Conservation (phyloP, 2,329 filamentous ascomycete species). For the Colletotrichum liriopes region DNA sequence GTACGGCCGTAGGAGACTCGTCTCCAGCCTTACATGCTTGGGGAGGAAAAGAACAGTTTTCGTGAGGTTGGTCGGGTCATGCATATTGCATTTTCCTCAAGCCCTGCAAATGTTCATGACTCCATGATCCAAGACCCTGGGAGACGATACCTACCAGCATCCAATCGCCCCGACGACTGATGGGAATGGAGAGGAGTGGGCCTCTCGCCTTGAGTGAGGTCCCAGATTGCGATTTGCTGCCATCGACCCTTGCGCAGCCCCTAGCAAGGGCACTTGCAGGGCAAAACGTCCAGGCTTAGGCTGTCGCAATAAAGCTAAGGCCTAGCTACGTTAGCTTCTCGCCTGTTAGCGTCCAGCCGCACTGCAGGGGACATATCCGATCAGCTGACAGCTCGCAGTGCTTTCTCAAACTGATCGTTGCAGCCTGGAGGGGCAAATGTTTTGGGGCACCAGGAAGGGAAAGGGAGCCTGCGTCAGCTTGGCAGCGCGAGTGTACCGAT, state of each 20-base stretch:
- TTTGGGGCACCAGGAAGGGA: background rate
- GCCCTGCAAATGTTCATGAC: background rate
- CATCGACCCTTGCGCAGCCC: background rate
- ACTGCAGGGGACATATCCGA: constrained; percentile 35
- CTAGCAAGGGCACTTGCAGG: constrained; percentile 1
- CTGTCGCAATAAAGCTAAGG: constrained; percentile 23
- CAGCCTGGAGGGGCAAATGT: constrained; percentile 8
- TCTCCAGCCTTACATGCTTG: background rate
- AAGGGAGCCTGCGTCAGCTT: background rate
- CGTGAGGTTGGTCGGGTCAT: constrained; percentile 1
- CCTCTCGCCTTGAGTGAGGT: background rate
- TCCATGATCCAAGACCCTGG: background rate
- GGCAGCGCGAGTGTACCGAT: background rate
- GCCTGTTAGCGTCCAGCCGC: constrained; percentile 36
- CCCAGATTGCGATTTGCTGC: background rate
- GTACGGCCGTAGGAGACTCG: constrained; percentile 18
- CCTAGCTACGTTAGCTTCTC: constrained; percentile 2
- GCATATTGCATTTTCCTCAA: background rate
- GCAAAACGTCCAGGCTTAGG: background rate
- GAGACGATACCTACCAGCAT: background rate
- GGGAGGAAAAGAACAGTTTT: background rate
- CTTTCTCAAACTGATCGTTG: background rate
- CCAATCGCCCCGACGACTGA: background rate
- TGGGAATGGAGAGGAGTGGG: background rate
- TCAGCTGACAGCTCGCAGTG: background rate